phyloP scores from a whole-genome alignment of 2,329 filamentous ascomycete species.

The Venturia carpophila region DNA sequence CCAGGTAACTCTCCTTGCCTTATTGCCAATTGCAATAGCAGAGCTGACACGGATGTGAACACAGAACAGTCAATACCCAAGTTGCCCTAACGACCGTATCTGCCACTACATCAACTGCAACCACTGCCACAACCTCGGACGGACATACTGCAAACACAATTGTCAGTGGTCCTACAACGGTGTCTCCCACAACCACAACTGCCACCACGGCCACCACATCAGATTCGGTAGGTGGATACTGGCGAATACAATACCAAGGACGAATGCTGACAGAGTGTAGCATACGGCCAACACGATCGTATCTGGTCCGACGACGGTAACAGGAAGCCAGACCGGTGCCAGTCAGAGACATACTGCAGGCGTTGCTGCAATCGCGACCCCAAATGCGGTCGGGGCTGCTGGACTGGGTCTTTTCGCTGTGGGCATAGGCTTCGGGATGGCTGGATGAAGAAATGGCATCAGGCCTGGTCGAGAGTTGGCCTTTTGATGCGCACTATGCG shows the following conservation, averaged over 20 bases:
- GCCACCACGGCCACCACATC: conserved; percentile 7
- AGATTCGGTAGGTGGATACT: background rate
- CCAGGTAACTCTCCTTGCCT: background rate
- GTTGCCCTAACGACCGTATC: conserved; percentile 12
- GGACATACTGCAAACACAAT: conserved; percentile 11
- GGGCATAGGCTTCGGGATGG: conserved; percentile 2
- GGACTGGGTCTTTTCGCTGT: conserved; percentile 8
- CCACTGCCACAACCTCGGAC: conserved; percentile 9
- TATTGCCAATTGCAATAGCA: background rate
- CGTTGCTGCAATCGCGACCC: background rate
- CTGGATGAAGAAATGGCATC: background rate
- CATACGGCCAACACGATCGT: conserved; percentile 16
- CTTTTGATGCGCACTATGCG: background rate
- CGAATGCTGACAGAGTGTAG: background rate
- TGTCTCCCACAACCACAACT: conserved; percentile 12
- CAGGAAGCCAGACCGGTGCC: background rate
- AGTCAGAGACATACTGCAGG: conserved; percentile 9
- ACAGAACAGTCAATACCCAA: conserved; percentile 12
- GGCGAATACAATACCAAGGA: background rate
- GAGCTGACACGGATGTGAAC: background rate
- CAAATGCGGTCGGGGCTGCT: background rate
- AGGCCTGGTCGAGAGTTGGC: background rate
- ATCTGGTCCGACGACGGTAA: conserved; percentile 12
- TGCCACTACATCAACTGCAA: background rate
- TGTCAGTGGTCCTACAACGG: conserved; percentile 12